Evolutionary conservation across 768 basidiomycete genomes (phyloP).

Genomic region (Dendrothele bispora): DNA sequence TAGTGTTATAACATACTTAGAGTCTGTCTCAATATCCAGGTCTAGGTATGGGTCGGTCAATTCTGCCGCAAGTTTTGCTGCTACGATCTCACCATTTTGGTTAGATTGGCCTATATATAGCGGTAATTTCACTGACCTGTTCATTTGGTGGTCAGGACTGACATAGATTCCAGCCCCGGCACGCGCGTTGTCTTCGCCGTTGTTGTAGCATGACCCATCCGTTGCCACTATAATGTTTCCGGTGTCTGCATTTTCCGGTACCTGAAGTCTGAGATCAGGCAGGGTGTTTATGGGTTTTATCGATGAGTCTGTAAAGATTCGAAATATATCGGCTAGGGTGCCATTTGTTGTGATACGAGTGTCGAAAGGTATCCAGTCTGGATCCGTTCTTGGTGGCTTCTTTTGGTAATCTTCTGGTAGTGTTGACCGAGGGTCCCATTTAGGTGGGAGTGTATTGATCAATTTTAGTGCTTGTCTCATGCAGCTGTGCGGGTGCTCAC

Average conservation of each 20-base stretch:
- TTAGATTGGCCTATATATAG: too few species aligned
- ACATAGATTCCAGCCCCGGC: slow-evolving; percentile 21
- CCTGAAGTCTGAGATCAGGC: background rate
- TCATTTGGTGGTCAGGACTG: slow-evolving; percentile 11
- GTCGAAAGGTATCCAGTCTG: background rate
- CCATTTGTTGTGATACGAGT: too few species aligned
- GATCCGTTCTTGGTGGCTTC: background rate
- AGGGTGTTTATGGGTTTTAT: background rate
- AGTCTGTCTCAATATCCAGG: too few species aligned
- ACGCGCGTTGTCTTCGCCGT: slow-evolving; percentile 13
- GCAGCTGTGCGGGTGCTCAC: slow-evolving; percentile 11
- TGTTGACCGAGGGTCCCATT: slow-evolving; percentile 6
- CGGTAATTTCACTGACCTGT: slow-evolving; percentile 14
- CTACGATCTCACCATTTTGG: too few species aligned
- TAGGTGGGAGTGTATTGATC: background rate
- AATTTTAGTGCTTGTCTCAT: background rate
- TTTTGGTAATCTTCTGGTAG: background rate
- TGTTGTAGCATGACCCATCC: slow-evolving; percentile 3
- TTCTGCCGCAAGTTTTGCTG: too few species aligned
- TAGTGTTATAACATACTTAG: too few species aligned
- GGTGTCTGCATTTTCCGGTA: background rate
- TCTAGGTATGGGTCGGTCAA: too few species aligned
- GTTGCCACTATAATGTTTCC: background rate
- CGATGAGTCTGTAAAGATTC: background rate
- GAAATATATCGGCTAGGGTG: background rate